phyloP scores from a whole-genome alignment of 2,329 filamentous ascomycete genomes.

The Dactylonectria macrodidyma region DNA sequence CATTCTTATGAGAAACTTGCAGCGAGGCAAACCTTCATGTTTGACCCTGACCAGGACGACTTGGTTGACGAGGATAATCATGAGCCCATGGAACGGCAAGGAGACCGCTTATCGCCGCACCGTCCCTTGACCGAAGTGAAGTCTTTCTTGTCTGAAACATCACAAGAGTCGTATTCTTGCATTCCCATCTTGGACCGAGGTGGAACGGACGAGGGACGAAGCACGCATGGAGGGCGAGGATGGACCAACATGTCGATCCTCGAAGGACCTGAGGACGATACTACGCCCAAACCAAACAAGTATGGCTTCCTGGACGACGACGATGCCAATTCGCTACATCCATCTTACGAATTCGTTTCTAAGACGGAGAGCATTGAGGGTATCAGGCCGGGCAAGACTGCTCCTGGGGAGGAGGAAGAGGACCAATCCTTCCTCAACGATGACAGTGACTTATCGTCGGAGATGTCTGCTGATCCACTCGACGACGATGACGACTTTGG shows the following conservation, averaged over 20 bases:
- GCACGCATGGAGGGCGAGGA: conserved; percentile 57
- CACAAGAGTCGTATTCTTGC: conserved; percentile 82
- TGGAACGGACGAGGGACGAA: conserved; percentile 65
- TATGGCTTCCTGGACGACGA: conserved; percentile 34
- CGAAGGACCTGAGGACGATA: conserved; percentile 61
- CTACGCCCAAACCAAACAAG: conserved; percentile 43
- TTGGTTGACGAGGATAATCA: conserved; percentile 41
- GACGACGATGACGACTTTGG: conserved; percentile 62
- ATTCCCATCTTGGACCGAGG: conserved; percentile 83
- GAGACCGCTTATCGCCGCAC: conserved; percentile 42
- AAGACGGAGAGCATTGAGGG: conserved; percentile 68
- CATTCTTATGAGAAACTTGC: conserved; percentile 64
- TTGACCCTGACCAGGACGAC: conserved; percentile 43
- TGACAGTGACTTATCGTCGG: conserved; percentile 73
- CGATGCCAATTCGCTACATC: conserved; percentile 51
- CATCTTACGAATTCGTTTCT: conserved; percentile 69
- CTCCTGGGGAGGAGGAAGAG: conserved; percentile 52
- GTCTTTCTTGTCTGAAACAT: conserved; percentile 72
- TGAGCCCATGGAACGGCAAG: conserved; percentile 39
- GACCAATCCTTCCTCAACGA: conserved; percentile 66
- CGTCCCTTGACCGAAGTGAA: conserved; percentile 54
- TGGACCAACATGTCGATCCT: conserved; percentile 72
- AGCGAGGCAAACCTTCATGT: conserved; percentile 57
- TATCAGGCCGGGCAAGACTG: conserved; percentile 55
- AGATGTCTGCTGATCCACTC: conserved; percentile 69